Conservation (phyloP, 192 early-diverging fungal genomes). For the Podila epigama region DNA sequence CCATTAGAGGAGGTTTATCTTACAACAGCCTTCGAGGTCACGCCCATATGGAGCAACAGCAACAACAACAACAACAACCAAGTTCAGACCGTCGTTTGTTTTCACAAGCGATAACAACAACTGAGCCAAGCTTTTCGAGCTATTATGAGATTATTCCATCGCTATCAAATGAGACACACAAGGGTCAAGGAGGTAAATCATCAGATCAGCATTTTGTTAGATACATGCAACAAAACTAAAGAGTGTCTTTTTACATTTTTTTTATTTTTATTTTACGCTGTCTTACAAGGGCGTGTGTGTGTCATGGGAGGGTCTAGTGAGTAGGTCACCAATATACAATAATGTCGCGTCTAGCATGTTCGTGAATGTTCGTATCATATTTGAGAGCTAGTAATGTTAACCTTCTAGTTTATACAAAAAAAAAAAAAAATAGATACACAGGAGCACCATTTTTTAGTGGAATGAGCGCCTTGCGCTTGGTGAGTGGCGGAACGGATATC, state of each 20-base stretch:
- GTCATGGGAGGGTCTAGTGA: constrained; percentile 88
- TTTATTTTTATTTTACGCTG: neutral
- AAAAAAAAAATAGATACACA: constrained; percentile 84
- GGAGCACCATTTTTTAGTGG: constrained; percentile 93
- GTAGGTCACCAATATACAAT: constrained; percentile 46
- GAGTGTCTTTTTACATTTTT: neutral
- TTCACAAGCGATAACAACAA: constrained; percentile 7
- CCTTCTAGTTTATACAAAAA: neutral
- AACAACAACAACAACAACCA: too few relatives aligned
- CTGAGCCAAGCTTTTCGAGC: constrained; percentile 13
- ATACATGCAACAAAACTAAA: neutral
- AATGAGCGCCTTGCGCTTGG: constrained; percentile 73
- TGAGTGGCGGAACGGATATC: constrained; percentile 26
- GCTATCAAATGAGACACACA: constrained; percentile 67
- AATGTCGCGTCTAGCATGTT: neutral
- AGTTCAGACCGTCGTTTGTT: too few relatives aligned
- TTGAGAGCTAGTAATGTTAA: neutral
- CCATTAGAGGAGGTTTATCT: too few relatives aligned
- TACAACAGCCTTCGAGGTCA: too few relatives aligned
- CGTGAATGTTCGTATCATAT: neutral
- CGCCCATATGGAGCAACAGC: too few relatives aligned
- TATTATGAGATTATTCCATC: constrained; percentile 61
- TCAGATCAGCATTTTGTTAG: neutral
- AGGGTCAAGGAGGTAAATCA: constrained; percentile 80
- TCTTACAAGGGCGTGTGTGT: constrained; percentile 68